A percentile compares a stretch with the other conserved stretches of the same genome.
Evolutionary conservation across 805 yeast species (phyloP).

Genomic region (Hanseniaspora guilliermondii): DNA sequence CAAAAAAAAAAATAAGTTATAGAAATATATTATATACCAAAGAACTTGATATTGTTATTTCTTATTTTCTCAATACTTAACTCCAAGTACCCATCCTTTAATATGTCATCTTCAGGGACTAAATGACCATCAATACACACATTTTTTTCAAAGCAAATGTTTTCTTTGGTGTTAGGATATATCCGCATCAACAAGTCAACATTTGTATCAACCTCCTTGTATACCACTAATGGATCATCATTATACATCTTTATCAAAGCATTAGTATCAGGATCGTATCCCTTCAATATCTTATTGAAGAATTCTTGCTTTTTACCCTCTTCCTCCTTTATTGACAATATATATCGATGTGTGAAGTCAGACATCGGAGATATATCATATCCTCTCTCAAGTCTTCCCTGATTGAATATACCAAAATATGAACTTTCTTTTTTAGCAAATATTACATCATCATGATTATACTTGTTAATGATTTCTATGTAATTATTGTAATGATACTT

Average conservation of each 20-base stretch:
- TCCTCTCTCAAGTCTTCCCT: conserved; percentile 8
- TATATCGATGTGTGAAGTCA: not conserved
- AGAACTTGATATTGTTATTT: not conserved
- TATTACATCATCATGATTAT: not conserved
- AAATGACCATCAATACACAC: conserved; percentile 10
- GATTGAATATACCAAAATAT: conserved; percentile 9
- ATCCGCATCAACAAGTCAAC: not conserved
- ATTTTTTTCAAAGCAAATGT: not conserved
- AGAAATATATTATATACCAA: not conserved
- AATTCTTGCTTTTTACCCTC: not conserved
- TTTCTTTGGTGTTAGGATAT: not conserved
- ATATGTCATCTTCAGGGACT: not conserved
- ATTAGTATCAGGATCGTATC: not conserved
- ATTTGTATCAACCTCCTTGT: not conserved
- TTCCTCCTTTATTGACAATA: conserved; percentile 7
- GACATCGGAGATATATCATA: conserved; percentile 11
- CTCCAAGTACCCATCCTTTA: not conserved
- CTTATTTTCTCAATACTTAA: not conserved
- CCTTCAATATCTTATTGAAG: not conserved
- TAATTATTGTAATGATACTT: not conserved
- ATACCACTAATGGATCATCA: not conserved
- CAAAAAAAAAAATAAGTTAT: too few species aligned
- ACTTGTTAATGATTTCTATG: not conserved
- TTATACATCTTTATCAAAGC: not conserved
- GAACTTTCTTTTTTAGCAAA: conserved; percentile 5